Percentiles rank a stretch among this genome's conserved stretches.
phyloP scores from a whole-genome alignment of 2,329 filamentous ascomycete species.

The Aspergillus ustus region DNA sequence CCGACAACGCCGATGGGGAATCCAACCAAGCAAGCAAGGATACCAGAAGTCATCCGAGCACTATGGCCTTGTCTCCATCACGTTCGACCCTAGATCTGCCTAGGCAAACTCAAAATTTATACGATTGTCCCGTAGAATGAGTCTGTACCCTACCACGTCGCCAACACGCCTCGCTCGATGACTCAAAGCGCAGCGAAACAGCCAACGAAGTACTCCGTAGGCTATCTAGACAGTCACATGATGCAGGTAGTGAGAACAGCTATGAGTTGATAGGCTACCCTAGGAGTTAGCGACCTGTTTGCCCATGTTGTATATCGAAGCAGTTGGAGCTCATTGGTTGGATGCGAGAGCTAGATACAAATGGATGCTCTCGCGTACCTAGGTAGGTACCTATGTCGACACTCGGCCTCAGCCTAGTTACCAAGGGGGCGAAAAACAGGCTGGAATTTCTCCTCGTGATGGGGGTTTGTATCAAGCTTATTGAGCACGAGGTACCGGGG shows the following conservation, averaged over 20 bases:
- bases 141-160: constrained; percentile 3
- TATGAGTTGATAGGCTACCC: background rate
- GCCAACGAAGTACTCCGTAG: background rate
- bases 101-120: background rate
- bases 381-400: background rate
- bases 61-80: background rate
- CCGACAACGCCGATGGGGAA: background rate
- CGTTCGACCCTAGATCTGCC: background rate
- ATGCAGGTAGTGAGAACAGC: background rate
- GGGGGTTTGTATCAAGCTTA: background rate
- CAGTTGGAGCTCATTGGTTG: background rate
- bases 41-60: background rate
- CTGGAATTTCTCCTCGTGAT: background rate
- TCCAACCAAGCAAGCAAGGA: background rate
- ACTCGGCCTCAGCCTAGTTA: background rate
- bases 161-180: background rate
- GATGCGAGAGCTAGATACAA: no score
- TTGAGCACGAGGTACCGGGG: background rate
- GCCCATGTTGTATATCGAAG: background rate
- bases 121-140: background rate
- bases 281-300: background rate
- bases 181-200: background rate
- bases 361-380: background rate
- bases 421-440: background rate
- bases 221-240: background rate